Base-by-base conservation (phyloP, 345 rosid genomes). In the Litchi chinensis region DNA sequence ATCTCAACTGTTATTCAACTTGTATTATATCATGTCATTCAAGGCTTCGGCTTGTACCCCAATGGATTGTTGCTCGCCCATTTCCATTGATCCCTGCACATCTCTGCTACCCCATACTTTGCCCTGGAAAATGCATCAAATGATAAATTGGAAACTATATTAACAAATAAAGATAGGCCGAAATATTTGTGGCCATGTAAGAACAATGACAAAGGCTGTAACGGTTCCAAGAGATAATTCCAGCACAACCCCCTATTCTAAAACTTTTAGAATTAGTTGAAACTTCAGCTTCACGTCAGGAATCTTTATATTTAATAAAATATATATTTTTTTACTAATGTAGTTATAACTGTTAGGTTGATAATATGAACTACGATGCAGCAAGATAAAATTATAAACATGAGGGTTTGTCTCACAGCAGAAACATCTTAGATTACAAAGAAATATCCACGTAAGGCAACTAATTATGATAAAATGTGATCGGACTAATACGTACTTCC, bases 71-170 rank as follows among this genome's bases (percentile, higher is more conserved):
- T 90, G 81, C 88, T 82, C 39, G 93, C 97, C 98, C 99, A 94
- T 16, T 90, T 94, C 99, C 99, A 96, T 43, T 96, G 99, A 76
- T 93, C 97, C 81, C 93, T 86, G 89, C 99, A 94, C 97, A 96
- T 94, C 80, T 94, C 98, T 22, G 81, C 90, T 1, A 93, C 86
- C 60, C 98, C 98, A 85, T 91, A 96, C 81, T 91, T 90, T 63
- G 97, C 97, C 92, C 99, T 96, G 89, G 41, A 72, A 78, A 71
- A 13, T 5, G n/a, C 60, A 72, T 59, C 6, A 60, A 41, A 62
- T 7, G 18, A 19, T 65, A 9, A 21, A 15, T 26, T 39, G 41
- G 10, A 13, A 73, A 24, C 28, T 9, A 60, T 24, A 70, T 48
- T 56, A 22, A 16, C 54, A 48, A 8, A 39, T 7, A 26, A 26